These are phyloP conservation scores for Malassezia sympodialis DNA, from an alignment of 1,284 basidiomycete genomes.

Conservation along the genomic window DNA sequence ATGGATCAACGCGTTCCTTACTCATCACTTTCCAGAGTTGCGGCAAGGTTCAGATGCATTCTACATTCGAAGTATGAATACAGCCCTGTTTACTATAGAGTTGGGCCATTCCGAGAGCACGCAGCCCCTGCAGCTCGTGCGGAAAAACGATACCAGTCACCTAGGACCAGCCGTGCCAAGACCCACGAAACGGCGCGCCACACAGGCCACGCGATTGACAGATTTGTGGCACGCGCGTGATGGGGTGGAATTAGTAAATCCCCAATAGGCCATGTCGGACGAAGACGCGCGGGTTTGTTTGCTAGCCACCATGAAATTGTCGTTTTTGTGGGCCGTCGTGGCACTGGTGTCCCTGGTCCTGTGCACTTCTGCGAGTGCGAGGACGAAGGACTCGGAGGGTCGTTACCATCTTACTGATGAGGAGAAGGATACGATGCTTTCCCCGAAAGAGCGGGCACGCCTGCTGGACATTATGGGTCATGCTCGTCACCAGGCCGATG, in stretches of 20 bases:
- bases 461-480: background rate
- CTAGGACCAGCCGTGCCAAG: background rate
- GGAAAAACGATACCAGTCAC: slow-evolving; percentile 13
- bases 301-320: slow-evolving; percentile 1
- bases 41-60: slow-evolving; percentile 1
- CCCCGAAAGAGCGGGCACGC: background rate
- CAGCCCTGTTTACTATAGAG: slow-evolving; percentile 10
- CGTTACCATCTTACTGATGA: background rate
- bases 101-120: background rate
- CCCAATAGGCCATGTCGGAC: background rate
- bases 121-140: background rate
- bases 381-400: background rate
- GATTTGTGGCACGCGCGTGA: slow-evolving; percentile 1
- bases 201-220: slow-evolving; percentile 7
- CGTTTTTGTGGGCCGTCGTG: background rate
- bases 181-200: background rate
- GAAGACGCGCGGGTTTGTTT: background rate
- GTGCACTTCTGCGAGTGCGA: background rate
- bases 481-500: background rate
- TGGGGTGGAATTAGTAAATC: background rate
- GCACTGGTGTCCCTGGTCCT: background rate
- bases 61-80: slow-evolving; percentile 14
- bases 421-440: background rate
- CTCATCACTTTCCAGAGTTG: background rate
- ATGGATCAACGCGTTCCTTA: slow-evolving; percentile 36